Percentiles rank a stretch among this genome's conserved stretches.
phyloP scores from a whole-genome alignment of 805 yeast species.

The Wickerhamomyces alni region DNA sequence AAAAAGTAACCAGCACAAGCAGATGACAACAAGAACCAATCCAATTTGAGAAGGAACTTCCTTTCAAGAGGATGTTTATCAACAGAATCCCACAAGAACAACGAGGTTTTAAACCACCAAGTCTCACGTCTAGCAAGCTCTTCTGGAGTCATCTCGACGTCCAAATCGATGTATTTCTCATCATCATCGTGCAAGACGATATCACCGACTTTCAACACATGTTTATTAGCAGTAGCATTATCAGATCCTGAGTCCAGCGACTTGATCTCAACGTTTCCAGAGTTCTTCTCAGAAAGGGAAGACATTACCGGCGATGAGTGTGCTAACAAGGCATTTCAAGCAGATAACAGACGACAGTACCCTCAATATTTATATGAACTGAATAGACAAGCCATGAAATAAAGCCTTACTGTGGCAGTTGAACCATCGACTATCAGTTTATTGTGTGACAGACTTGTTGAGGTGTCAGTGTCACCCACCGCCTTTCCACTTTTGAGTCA shows the following conservation, averaged over 20 bases:
- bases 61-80: slow-evolving; percentile 34
- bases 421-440: too few species aligned
- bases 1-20: slow-evolving; percentile 41
- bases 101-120: slow-evolving; percentile 8
- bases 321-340: too few species aligned
- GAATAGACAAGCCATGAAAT: too few species aligned
- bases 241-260: neutral
- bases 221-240: neutral
- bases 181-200: neutral
- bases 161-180: slow-evolving; percentile 10
- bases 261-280: neutral
- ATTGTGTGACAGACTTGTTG: too few species aligned
- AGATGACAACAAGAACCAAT: slow-evolving; percentile 33
- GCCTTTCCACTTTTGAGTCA: too few species aligned
- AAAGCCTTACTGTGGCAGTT: too few species aligned
- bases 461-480: too few species aligned
- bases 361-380: too few species aligned
- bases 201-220: neutral
- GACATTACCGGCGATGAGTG: too few species aligned
- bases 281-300: neutral
- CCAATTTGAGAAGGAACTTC: slow-evolving; percentile 28
- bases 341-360: too few species aligned
- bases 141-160: slow-evolving; percentile 5
- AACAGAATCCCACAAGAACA: slow-evolving; percentile 23
- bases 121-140: slow-evolving; percentile 7